A percentile compares a stretch with the other conserved stretches of the same genome.
These are phyloP conservation scores for Ormosia semicastrata DNA, from an alignment of 306 rosid genomes.

Conservation along the genomic window DNA sequence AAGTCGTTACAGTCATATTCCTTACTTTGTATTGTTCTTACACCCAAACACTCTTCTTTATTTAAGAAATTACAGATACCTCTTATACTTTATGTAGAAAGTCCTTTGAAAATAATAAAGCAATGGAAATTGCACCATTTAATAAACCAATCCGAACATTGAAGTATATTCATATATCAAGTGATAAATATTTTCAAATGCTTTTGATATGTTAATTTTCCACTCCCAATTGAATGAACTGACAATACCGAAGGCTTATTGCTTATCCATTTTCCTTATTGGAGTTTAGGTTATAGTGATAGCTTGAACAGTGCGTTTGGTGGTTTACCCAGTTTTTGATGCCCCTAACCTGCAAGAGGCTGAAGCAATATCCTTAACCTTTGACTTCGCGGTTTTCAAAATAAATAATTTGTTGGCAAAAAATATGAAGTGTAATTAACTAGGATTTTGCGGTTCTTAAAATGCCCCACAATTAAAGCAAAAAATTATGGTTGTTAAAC, in stretches of 20 bases:
- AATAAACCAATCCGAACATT: no score
- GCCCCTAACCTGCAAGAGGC: conserved; percentile 93
- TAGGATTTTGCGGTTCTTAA: background rate
- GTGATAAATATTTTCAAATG: no score
- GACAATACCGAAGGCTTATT: background rate
- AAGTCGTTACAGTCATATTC: no score
- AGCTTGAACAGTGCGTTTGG: conserved; percentile 71
- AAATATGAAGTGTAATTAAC: background rate
- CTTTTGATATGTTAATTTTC: background rate
- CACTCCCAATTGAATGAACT: background rate
- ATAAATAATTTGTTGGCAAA: background rate
- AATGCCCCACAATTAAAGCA: background rate
- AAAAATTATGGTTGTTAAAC: background rate
- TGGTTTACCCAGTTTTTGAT: conserved; percentile 71
- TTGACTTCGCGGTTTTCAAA: background rate
- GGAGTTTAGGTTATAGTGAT: conserved; percentile 58
- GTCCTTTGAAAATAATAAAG: no score
- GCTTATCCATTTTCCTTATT: background rate
- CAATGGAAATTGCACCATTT: no score
- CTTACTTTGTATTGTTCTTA: no score
- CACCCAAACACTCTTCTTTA: no score
- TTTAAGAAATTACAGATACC: no score
- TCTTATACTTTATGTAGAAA: no score
- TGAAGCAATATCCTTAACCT: conserved; percentile 90
- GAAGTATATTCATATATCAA: no score